Evolutionary conservation across 805 yeast species (phyloP).

Genomic region (Debaryomyces hansenii): DNA sequence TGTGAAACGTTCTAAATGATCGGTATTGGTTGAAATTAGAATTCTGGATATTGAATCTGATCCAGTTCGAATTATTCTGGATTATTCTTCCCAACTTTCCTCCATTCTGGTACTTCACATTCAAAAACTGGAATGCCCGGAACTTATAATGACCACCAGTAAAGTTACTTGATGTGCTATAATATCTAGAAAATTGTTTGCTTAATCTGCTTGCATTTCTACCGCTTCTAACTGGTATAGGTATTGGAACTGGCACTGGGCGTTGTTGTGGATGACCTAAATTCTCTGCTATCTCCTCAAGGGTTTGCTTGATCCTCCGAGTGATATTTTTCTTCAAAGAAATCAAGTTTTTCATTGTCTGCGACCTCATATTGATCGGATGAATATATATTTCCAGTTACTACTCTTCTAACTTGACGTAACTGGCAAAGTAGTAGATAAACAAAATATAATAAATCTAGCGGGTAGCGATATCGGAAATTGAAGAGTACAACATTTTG

Average conservation of each 20-base stretch:
- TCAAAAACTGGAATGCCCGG: neutral
- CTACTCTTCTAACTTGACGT: neutral
- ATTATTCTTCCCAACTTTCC: neutral
- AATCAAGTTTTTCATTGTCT: conserved; percentile 41
- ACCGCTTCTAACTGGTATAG: conserved; percentile 38
- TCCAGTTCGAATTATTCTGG: conserved; percentile 1
- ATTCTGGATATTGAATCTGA: conserved; percentile 1
- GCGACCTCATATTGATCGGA: conserved; percentile 10
- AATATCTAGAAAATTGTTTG: conserved; percentile 26
- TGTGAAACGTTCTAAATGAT: conserved; percentile 4
- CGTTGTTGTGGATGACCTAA: conserved; percentile 23
- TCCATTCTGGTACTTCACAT: neutral
- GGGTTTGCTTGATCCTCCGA: conserved; percentile 45
- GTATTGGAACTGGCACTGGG: conserved; percentile 34
- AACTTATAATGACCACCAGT: neutral
- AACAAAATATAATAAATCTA: neutral
- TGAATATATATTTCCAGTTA: neutral
- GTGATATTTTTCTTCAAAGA: conserved; percentile 45
- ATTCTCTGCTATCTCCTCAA: conserved; percentile 47
- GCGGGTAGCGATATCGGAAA: neutral
- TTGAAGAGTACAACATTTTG: neutral
- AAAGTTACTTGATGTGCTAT: conserved; percentile 14
- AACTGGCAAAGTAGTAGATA: neutral
- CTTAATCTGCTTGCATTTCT: conserved; percentile 7
- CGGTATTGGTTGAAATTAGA: neutral